phyloP scores from a whole-genome alignment of 345 rosid genomes.

The Aethionema arabicum region DNA sequence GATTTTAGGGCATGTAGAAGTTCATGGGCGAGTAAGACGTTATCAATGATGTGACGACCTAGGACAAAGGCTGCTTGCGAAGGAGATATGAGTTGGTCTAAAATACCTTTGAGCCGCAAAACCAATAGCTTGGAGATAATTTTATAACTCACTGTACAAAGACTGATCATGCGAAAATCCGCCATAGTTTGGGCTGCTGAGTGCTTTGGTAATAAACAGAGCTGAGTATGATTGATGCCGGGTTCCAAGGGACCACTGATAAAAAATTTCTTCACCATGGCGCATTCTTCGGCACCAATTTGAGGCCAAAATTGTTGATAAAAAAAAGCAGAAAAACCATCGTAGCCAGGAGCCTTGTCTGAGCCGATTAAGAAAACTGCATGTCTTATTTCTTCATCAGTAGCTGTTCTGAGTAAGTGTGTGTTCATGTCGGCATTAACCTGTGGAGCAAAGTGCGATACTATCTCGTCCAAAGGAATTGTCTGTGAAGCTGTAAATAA shows the following conservation, averaged over 20 bases:
- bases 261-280: background rate
- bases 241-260: background rate
- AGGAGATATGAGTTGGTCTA: background rate
- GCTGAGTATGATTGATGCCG: background rate
- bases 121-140: background rate
- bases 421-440: background rate
- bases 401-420: background rate
- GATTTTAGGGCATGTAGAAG: background rate
- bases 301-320: background rate
- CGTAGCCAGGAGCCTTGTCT: background rate
- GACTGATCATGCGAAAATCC: background rate
- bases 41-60: background rate
- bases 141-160: background rate
- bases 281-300: background rate
- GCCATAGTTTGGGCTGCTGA: background rate
- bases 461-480: background rate
- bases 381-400: background rate
- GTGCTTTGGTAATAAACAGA: background rate
- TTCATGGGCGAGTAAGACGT: background rate
- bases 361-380: background rate
- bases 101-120: background rate
- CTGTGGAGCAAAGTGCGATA: background rate
- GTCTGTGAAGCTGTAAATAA: background rate
- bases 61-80: background rate
- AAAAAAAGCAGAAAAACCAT: background rate